Evolutionary conservation across 1,139 yeast genomes (phyloP).

Genomic region (Saccharomyces hybrid): DNA sequence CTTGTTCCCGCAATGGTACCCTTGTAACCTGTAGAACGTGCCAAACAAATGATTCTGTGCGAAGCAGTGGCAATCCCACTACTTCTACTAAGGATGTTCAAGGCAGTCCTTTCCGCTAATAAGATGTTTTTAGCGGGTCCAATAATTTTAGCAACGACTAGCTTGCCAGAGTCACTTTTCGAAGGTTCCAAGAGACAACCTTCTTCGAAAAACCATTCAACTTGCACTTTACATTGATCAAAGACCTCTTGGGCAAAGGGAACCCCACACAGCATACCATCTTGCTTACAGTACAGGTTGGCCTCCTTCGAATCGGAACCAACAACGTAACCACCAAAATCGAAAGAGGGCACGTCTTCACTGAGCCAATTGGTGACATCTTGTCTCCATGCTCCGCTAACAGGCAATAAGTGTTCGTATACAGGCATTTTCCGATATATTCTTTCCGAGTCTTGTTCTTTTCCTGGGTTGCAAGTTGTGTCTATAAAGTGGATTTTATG

Average conservation of each 20-base stretch:
- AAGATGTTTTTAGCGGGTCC: conserved; percentile 77
- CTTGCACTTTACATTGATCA: conserved; percentile 60
- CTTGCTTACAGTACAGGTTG: conserved; percentile 70
- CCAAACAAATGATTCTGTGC: conserved; percentile 47
- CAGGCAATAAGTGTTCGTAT: conserved; percentile 55
- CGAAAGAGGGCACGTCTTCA: conserved; percentile 91
- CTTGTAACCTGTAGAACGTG: conserved; percentile 61
- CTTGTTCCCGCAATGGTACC: conserved; percentile 96
- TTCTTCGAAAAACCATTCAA: conserved; percentile 66
- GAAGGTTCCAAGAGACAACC: conserved; percentile 55
- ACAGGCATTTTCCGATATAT: conserved; percentile 10
- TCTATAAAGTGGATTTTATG: background rate
- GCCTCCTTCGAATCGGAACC: conserved; percentile 68
- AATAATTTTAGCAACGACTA: conserved; percentile 66
- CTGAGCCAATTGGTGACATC: conserved; percentile 66
- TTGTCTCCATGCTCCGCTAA: conserved; percentile 69
- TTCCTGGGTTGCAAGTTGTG: background rate
- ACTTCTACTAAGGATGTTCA: conserved; percentile 72
- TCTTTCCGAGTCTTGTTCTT: background rate
- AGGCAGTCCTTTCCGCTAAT: conserved; percentile 78
- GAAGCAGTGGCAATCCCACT: conserved; percentile 90
- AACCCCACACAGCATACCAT: conserved; percentile 77
- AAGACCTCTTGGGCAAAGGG: conserved; percentile 88
- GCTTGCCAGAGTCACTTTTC: conserved; percentile 41
- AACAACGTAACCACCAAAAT: conserved; percentile 92